Conservation (phyloP, 345 rosid species). For the Adansonia digitata region DNA sequence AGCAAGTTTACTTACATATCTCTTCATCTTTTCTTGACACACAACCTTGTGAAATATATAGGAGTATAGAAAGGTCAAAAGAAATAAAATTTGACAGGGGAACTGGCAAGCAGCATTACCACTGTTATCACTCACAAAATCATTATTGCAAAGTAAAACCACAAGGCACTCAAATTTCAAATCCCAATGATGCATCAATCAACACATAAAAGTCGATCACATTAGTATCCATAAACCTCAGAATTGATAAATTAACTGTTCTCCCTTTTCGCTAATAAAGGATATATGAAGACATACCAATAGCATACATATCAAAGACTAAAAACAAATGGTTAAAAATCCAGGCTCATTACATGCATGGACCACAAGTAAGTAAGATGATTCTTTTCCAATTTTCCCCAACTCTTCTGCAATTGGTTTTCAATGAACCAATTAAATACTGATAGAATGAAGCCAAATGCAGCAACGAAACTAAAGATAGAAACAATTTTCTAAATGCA, state of each 20-base stretch:
- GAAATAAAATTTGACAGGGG: no score
- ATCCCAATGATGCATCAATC: background rate
- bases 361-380: slow-evolving; percentile 9
- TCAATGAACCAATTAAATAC: background rate
- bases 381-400: background rate
- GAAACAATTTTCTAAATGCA: background rate
- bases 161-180: background rate
- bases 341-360: slow-evolving; percentile 1
- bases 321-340: background rate
- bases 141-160: background rate
- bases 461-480: background rate
- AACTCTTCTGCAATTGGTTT: background rate
- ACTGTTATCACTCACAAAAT: background rate
- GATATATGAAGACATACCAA: background rate
- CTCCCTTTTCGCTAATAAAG: background rate
- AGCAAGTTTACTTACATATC: background rate
- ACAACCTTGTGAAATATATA: background rate
- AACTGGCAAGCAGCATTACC: background rate
- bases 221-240: background rate
- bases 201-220: background rate
- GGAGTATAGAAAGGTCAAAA: no score
- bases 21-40: background rate
- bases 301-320: background rate
- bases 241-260: background rate
- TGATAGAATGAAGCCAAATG: background rate